These are phyloP conservation scores for Sabuloglossum arenarium DNA, from an alignment of 495 filamentous ascomycete species.

Conservation along the genomic window DNA sequence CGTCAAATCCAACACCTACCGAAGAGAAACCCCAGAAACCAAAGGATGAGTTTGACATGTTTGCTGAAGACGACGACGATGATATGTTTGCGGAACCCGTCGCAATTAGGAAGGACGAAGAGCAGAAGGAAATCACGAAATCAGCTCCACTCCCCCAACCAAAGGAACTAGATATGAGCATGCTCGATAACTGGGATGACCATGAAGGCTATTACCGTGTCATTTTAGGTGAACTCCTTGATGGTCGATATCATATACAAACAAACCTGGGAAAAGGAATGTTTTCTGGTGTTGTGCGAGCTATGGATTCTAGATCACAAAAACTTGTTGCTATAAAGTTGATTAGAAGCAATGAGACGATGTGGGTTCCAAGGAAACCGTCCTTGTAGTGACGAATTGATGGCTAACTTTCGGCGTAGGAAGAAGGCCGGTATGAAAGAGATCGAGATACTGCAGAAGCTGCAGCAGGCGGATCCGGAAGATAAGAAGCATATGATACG, in stretches of 20 bases:
- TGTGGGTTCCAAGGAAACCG: conserved; percentile 23
- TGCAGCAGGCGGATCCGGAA: conserved; percentile 64
- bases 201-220: conserved; percentile 89
- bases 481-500: conserved; percentile 86
- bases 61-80: conserved; percentile 50
- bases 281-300: conserved; percentile 89
- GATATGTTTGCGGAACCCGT: conserved; percentile 69
- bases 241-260: conserved; percentile 71
- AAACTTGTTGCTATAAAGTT: conserved; percentile 77
- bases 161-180: conserved; percentile 51
- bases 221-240: conserved; percentile 69
- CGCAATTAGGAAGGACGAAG: conserved; percentile 22
- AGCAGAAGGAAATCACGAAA: conserved; percentile 21
- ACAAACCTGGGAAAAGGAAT: conserved; percentile 82
- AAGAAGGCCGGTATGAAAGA: conserved; percentile 87
- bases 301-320: conserved; percentile 53
- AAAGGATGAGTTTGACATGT: conserved; percentile 69
- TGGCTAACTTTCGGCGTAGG: conserved; percentile 14
- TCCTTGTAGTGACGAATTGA: background rate
- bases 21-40: conserved; percentile 19
- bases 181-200: conserved; percentile 89
- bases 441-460: conserved; percentile 70
- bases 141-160: conserved; percentile 29
- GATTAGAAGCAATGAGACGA: conserved; percentile 82
- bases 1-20: conserved; percentile 16